Evolutionary conservation across 192 early-diverging fungal genomes (phyloP), one percentile per base, ranked within the genome.

Genomic region (Backusella circina): DNA sequence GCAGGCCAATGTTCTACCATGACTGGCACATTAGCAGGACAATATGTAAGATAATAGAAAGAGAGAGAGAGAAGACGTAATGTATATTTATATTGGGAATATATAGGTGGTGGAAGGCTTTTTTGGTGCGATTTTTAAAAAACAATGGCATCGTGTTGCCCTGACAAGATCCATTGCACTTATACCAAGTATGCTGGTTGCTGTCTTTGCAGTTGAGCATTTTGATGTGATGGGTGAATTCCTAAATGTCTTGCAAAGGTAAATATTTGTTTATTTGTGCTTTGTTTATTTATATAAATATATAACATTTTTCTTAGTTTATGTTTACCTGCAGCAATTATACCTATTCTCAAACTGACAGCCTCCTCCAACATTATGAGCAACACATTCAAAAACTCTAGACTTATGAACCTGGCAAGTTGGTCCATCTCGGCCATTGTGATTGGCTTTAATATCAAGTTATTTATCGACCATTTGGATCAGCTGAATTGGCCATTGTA

Each of bases 1-100:
- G 91, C 94, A 1, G 96, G 96, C 0, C 94, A 96, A 82, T 90
- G 87, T 72, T 93, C 91, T 1, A 94, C 94, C 1, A 95, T 95
- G 68, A 95, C 96, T 8, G 95, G 95, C 4, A 97, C 96, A 16
- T 85, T 97, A 82, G 96, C 95, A 0, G 96, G 96, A 3, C 95
- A 96, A 84, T 94, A 93, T 75, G 89, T 94, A 65, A 65, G 41
- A 39, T 5, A 15, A n/a, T 15, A 15, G 8, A 7, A 0, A 12
- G 8, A 16, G 6, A 69, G 2, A 32, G 5, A 18, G 15, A 18
- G 7, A 3, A n/a, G n/a, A n/a, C n/a, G n/a, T n/a, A n/a, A 5
- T 12, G 26, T 64, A 12, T 26, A 31, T 26, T 21, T 2, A 65
- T 23, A 18, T 15, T 15, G 41, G 21, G 4, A 26, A 35, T 4